Evolutionary conservation across 2,329 filamentous ascomycete species (phyloP).

Genomic region (Diatrype stigma): DNA sequence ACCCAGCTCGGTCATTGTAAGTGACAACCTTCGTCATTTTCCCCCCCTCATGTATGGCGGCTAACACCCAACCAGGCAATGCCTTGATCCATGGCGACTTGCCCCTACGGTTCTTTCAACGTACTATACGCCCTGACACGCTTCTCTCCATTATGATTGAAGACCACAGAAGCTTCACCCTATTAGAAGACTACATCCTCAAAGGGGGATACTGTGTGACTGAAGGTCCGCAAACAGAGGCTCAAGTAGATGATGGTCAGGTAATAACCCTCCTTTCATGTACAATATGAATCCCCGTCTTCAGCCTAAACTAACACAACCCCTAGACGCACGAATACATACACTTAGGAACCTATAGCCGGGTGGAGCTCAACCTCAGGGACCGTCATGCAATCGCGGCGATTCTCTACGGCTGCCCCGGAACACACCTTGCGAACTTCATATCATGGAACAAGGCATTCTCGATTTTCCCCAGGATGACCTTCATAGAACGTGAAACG

Average conservation of each 20-base stretch:
- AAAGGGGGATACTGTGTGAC: background rate
- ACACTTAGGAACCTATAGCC: no score
- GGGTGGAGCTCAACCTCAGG: no score
- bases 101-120: background rate
- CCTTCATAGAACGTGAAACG: background rate
- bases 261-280: background rate
- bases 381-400: no score
- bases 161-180: background rate
- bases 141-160: background rate
- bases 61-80: background rate
- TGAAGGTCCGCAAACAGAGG: background rate
- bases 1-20: background rate
- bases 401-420: no score
- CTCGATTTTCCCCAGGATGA: background rate
- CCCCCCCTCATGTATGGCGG: no score
- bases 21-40: background rate
- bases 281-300: no score
- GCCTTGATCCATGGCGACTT: background rate
- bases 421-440: no score
- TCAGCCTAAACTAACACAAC: no score
- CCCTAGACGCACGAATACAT: no score
- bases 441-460: background rate
- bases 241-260: no score
- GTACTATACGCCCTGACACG: no score
- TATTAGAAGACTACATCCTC: background rate